phyloP scores from a whole-genome alignment of 345 rosid genomes.

The Alliaria petiolata region DNA sequence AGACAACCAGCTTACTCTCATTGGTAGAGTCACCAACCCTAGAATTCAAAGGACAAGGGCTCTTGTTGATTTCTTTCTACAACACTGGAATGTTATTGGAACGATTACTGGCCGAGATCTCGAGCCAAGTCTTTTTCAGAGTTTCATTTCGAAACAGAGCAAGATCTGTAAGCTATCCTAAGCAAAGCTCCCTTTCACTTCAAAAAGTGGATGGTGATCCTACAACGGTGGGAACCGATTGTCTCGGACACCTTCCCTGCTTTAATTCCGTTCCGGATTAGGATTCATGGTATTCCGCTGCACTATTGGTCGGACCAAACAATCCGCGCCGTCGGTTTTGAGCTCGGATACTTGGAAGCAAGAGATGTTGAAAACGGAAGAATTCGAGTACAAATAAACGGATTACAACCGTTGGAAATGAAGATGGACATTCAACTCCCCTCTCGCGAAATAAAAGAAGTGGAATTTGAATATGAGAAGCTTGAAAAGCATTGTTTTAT shows the following conservation, averaged over 20 bases:
- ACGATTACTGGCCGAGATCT: rapidly evolving
- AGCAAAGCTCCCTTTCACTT: background rate
- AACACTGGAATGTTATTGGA: background rate
- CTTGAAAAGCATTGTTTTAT: background rate
- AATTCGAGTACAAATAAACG: background rate
- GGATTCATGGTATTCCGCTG: background rate
- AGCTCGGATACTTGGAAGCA: rapidly evolving
- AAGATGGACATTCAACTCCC: background rate
- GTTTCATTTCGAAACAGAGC: background rate
- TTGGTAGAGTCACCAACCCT: background rate
- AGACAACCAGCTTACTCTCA: background rate
- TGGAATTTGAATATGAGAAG: background rate
- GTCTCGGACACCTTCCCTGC: background rate
- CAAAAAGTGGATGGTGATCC: background rate
- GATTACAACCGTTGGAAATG: background rate
- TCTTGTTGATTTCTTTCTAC: background rate
- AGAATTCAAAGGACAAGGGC: rapidly evolving
- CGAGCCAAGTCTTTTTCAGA: rapidly evolving
- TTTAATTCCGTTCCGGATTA: background rate
- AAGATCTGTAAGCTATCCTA: rapidly evolving
- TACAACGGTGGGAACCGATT: background rate
- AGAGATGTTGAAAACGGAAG: background rate
- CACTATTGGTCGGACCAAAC: background rate
- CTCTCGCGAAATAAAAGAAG: rapidly evolving
- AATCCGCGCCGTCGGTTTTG: rapidly evolving